These are phyloP conservation scores for Naganishia sp. DNA, from an alignment of 1,284 basidiomycete species.

Conservation along the genomic window DNA sequence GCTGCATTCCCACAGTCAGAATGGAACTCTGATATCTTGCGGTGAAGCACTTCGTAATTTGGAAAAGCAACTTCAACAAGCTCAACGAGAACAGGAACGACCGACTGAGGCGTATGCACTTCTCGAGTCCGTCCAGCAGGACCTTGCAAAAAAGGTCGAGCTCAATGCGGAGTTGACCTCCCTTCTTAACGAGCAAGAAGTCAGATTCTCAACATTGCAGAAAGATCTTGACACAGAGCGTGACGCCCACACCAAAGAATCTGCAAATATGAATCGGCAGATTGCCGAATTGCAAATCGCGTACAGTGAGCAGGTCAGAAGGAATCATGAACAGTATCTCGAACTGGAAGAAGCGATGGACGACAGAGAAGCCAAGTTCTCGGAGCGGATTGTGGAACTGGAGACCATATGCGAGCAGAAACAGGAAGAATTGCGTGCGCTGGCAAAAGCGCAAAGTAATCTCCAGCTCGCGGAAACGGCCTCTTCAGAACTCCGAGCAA, in stretches of 20 bases:
- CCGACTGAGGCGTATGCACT: neutral
- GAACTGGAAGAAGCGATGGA: conserved; percentile 25
- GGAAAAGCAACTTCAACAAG: conserved; percentile 8
- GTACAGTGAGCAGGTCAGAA: conserved; percentile 9
- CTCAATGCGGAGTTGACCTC: conserved; percentile 15
- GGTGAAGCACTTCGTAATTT: neutral
- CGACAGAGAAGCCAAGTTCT: conserved; percentile 17
- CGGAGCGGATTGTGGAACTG: conserved; percentile 12
- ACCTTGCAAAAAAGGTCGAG: conserved; percentile 5
- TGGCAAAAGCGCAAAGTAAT: neutral
- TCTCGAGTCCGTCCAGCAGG: conserved; percentile 1
- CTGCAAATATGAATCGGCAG: neutral
- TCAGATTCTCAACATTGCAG: neutral
- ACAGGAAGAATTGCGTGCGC: neutral
- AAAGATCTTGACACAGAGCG: neutral
- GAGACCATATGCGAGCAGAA: neutral
- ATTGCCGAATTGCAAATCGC: conserved; percentile 13
- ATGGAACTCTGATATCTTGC: too few relatives aligned
- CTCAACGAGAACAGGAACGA: neutral
- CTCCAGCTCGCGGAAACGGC: neutral
- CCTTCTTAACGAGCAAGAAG: neutral
- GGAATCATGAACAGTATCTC: conserved; percentile 20
- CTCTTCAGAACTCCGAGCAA: neutral
- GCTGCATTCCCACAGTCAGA: too few relatives aligned
- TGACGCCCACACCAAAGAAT: neutral